phyloP scores from a whole-genome alignment of 768 basidiomycete genomes.

The Zangia roseola region DNA sequence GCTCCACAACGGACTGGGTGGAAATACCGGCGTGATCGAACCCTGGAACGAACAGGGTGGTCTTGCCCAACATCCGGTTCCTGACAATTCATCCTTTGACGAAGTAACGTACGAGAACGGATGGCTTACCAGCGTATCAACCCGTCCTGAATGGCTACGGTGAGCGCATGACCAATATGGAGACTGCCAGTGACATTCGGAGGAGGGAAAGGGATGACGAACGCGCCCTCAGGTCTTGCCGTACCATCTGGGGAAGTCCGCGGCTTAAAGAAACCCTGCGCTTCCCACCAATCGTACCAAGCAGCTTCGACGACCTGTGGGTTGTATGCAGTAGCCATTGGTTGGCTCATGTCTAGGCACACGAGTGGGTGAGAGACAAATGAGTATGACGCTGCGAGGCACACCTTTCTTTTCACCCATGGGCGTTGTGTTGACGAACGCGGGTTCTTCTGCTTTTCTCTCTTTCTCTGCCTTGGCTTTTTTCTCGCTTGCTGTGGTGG shows the following conservation, averaged over 20 bases:
- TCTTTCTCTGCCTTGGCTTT: conserved; percentile 75
- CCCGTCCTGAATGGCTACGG: conserved; percentile 86
- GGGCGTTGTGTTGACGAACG: conserved; percentile 88
- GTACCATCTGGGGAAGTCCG: conserved; percentile 55
- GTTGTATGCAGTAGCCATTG: conserved; percentile 93
- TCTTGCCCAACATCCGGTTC: conserved; percentile 96
- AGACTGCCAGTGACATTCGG: conserved; percentile 96
- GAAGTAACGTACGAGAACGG: not conserved
- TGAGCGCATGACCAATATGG: conserved; percentile 94
- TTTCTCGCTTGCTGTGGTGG: conserved; percentile 53
- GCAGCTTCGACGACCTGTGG: conserved; percentile 91
- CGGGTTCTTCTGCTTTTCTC: conserved; percentile 63
- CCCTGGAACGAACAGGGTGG: conserved; percentile 84
- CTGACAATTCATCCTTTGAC: conserved; percentile 35
- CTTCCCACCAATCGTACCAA: conserved; percentile 99
- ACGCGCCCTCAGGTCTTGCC: conserved; percentile 61
- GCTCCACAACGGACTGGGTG: conserved; percentile 97
- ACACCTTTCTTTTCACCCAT: conserved; percentile 92
- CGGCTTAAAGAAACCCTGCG: conserved; percentile 88
- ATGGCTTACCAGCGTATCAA: conserved; percentile 78
- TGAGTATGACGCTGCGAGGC: not conserved
- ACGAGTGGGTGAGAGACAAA: not conserved
- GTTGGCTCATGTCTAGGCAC: conserved; percentile 69
- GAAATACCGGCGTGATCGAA: conserved; percentile 99
- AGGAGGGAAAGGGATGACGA: conserved; percentile 88